These are phyloP conservation scores for Globisporangium polare DNA, from an alignment of 352 stramenopile species.

Conservation along the genomic window DNA sequence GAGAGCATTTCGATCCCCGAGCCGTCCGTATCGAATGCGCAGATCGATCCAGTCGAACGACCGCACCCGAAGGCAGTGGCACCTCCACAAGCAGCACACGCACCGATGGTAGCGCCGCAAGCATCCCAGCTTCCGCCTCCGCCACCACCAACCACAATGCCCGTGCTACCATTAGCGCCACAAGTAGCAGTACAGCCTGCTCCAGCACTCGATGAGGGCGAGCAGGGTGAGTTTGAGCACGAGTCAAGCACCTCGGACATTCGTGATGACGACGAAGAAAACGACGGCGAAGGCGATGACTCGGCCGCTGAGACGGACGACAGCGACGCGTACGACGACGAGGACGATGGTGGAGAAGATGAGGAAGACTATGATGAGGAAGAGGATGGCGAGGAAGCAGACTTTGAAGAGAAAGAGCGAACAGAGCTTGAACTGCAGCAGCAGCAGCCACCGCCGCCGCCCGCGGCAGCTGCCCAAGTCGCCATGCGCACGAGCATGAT, in stretches of 20 bases:
- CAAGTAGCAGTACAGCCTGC: neutral
- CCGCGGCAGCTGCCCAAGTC: conserved; percentile 13
- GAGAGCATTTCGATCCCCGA: conserved; percentile 62
- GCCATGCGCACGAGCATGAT: conserved; percentile 13
- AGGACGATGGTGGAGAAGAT: conserved; percentile 17
- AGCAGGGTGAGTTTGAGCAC: conserved; percentile 3
- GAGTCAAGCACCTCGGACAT: neutral
- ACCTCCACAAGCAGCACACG: neutral
- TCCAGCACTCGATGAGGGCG: neutral
- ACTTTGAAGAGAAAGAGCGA: conserved; percentile 3
- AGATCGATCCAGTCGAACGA: conserved; percentile 22
- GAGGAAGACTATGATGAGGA: conserved; percentile 20
- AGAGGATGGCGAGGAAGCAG: conserved; percentile 13
- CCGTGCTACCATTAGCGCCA: neutral
- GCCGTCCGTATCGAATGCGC: conserved; percentile 21
- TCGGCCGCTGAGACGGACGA: conserved; percentile 18
- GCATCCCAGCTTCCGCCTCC: conserved; percentile 1
- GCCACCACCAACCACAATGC: neutral
- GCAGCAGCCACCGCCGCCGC: conserved; percentile 1
- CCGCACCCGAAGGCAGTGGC: neutral
- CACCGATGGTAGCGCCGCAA: neutral
- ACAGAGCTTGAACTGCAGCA: conserved; percentile 2
- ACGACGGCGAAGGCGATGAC: conserved; percentile 10
- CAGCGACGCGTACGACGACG: conserved; percentile 13
- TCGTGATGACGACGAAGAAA: conserved; percentile 4